Conservation (phyloP, 305 asterid species). For the Ajuga reptans region DNA sequence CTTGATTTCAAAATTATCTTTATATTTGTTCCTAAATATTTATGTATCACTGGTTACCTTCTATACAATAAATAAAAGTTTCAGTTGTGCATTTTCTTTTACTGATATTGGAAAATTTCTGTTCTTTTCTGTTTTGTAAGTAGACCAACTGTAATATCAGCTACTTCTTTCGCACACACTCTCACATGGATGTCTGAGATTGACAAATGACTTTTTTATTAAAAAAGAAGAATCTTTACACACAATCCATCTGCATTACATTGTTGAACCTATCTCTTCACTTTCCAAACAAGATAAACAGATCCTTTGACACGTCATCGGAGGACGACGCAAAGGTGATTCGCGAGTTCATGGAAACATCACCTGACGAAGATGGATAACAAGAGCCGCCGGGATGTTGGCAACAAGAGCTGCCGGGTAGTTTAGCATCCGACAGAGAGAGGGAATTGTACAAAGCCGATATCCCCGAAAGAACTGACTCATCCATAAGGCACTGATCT, state of each 20-base stretch:
- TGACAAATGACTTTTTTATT: too few relatives aligned
- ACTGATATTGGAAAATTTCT: too few relatives aligned
- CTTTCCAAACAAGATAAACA: neutral
- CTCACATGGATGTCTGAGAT: too few relatives aligned
- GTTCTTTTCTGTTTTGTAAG: too few relatives aligned
- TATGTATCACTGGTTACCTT: neutral
- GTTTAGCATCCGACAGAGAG: neutral
- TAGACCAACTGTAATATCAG: too few relatives aligned
- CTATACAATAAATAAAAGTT: neutral
- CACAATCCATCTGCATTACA: too few relatives aligned
- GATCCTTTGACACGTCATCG: neutral
- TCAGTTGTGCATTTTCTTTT: neutral
- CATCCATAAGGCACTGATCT: neutral
- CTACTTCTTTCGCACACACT: too few relatives aligned
- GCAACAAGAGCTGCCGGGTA: too few relatives aligned
- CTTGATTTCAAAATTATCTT: neutral
- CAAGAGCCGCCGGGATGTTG: neutral
- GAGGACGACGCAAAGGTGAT: constrained; percentile 19
- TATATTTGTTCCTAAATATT: neutral
- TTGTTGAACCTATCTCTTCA: too few relatives aligned
- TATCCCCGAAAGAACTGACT: constrained; percentile 6
- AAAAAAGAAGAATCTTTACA: too few relatives aligned
- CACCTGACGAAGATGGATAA: constrained; percentile 1
- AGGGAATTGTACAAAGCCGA: constrained; percentile 7
- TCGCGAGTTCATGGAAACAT: constrained; percentile 22